A percentile compares a stretch with the other conserved stretches of the same genome.
Conservation (phyloP, 2,329 filamentous ascomycete genomes). For the Talaromyces sp. region DNA sequence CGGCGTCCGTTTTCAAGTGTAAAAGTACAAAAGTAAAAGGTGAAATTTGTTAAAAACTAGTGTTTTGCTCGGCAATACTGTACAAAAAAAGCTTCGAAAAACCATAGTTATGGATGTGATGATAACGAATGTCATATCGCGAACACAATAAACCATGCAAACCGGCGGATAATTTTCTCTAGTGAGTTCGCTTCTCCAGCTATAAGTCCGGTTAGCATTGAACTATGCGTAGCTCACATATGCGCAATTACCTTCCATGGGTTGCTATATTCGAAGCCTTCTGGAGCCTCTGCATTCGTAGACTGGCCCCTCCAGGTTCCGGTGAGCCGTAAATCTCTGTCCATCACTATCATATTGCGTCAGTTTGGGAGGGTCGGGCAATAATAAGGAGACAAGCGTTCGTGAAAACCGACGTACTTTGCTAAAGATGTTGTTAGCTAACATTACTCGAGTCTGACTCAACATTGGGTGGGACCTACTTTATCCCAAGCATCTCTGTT, state of each 20-base stretch:
- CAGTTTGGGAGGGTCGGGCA: neutral
- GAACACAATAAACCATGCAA: slow-evolving; percentile 5
- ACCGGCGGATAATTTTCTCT: slow-evolving; percentile 12
- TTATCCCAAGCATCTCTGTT: slow-evolving; percentile 61
- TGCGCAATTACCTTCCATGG: slow-evolving; percentile 56
- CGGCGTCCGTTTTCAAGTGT: neutral
- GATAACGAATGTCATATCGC: slow-evolving; percentile 4
- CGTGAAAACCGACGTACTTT: slow-evolving; percentile 43
- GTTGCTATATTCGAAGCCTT: slow-evolving; percentile 63
- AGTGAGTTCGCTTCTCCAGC: slow-evolving; percentile 38
- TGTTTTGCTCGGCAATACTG: neutral
- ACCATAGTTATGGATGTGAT: neutral
- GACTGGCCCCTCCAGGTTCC: slow-evolving; percentile 58
- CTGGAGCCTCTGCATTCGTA: slow-evolving; percentile 53
- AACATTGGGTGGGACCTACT: slow-evolving; percentile 39
- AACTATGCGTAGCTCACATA: neutral
- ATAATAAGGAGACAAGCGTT: neutral
- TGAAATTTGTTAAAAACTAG: neutral
- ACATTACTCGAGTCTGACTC: slow-evolving; percentile 8
- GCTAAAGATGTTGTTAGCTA: slow-evolving; percentile 43
- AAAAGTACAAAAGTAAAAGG: neutral
- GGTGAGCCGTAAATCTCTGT: slow-evolving; percentile 59
- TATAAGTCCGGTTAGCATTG: slow-evolving; percentile 20
- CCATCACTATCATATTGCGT: slow-evolving; percentile 52
- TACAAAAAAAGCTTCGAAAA: neutral